Evolutionary conservation across 805 yeast species (phyloP).

Genomic region (Brettanomyces nanus): DNA sequence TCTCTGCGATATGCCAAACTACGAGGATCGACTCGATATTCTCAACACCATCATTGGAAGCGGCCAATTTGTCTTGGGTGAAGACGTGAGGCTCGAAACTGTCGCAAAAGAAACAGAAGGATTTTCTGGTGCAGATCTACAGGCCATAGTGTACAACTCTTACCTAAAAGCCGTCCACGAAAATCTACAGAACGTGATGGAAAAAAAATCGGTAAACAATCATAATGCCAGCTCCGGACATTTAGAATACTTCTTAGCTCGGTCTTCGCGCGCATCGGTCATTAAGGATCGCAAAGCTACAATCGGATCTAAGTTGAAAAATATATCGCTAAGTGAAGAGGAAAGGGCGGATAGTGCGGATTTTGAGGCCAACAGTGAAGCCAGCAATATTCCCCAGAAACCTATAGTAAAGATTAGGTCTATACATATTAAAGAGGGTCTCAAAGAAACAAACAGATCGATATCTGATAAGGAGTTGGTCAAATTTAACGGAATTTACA

Average conservation of each 20-base stretch:
- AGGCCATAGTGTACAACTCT: conserved; percentile 86
- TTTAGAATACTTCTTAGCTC: conserved; percentile 12
- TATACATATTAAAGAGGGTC: conserved; percentile 52
- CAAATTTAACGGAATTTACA: conserved; percentile 58
- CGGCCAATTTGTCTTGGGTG: conserved; percentile 49
- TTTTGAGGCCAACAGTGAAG: conserved; percentile 27
- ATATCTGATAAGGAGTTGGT: conserved; percentile 64
- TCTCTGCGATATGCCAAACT: conserved; percentile 78
- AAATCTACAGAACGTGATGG: conserved; percentile 44
- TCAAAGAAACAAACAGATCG: conserved; percentile 79
- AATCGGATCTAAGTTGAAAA: conserved; percentile 14
- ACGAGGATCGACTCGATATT: conserved; percentile 66
- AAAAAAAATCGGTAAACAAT: conserved; percentile 3
- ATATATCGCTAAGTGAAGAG: conserved; percentile 12
- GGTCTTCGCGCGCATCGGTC: conserved; percentile 2
- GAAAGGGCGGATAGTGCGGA: conserved; percentile 22
- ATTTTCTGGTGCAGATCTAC: conserved; percentile 91
- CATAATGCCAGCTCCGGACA: conserved; percentile 4
- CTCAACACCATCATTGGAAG: conserved; percentile 45
- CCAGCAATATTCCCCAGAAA: background rate
- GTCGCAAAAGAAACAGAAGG: conserved; percentile 63
- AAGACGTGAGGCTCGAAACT: conserved; percentile 40
- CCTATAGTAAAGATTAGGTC: conserved; percentile 36
- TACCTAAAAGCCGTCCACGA: conserved; percentile 79
- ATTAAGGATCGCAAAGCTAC: conserved; percentile 7